Base-by-base conservation (phyloP, 805 yeast genomes). In the Myxozyma neotropica region DNA sequence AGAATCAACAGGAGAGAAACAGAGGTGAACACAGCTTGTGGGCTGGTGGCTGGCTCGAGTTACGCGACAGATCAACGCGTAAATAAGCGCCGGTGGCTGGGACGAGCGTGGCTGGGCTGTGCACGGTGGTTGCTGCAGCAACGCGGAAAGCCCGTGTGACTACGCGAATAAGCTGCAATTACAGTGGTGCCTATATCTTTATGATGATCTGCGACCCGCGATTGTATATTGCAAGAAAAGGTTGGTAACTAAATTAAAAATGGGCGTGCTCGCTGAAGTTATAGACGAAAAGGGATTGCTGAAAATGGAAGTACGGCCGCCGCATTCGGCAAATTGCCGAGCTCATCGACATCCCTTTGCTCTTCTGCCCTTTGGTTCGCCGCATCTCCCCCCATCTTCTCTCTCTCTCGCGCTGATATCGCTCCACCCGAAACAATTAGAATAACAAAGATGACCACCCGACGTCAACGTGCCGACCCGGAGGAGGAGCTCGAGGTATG, bases 401-500 rank as follows among this genome's bases (percentile, higher is more conserved):
- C 27, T 24, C 53, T 12, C 1, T 19, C 35, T 15, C 10, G n/a
- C 15, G 31, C 13, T 21, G 24, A n/a, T n/a, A 19, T 17, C 38
- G 21, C 26, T 21, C 17, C 15, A 24, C 19, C 26, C 38, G 15
- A 17, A n/a, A 15, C 21, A 15, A 38, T 19, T n/a, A 15, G 21
- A 4, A 38, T n/a, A 38, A 38, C 10, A 19, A 53, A 24, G 17
- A 55, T 45, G 48, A 57, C 59, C 50, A 58, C 64, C n/a, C 57
- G 65, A 38, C 47, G 66, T 36, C 59, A 42, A 35, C 55, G 66
- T 35, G 66, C 46, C 17, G 65, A 60, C 35, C 66, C 66, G 27
- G 66, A 62, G 26, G 66, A 62, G 46, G 66, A 59, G 53, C 61
- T 62, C 36, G 59, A 55, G 66, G 66, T 62, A 24, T 26, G 58